Base-by-base conservation (phyloP, 2,329 filamentous ascomycete genomes). In the Teratosphaeria nubilosa region DNA sequence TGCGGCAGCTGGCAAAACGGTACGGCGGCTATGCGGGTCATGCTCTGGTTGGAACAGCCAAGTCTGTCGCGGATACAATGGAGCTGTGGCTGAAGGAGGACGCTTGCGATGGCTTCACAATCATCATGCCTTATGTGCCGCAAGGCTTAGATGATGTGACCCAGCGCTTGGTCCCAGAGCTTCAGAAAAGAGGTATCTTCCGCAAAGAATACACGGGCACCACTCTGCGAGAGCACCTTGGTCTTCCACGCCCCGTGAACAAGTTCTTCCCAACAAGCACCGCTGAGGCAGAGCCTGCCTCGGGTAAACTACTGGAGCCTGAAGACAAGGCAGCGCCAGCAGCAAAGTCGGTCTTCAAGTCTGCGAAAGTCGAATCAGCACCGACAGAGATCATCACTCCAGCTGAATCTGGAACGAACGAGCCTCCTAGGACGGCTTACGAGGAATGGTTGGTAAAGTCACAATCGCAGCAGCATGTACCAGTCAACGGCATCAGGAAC, bases 101-200 rank as follows among this genome's bases (percentile, higher is more conserved):
- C 20, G 64, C 61, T 16, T 63, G 63, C 48, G 65, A 67, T 58
- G 65, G 65, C 4, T 67, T 67, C 41, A 67, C 65, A 11, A 62
- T 65, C 25, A 55, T 57, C 2, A 62, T 67, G 61, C 65, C 65
- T 3, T 66, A 63, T 51, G 53, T 67, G 1, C 65, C 64, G 10
- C 61, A 67, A 59, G 65, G 65, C 2, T 51, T 66, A n/a, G 60
- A 67, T 34, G 65, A 66, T 58, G 58, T 67, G n/a, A 59, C 60
- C 7, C 51, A 63, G 41, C 50, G 60, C 31, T 58, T 67, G 16
- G 65, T 67, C 11, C 64, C 65, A 7, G 65, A 64, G 25, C 31
- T 66, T n/a, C 65, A 66, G 50, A 25, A 59, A 16, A 41, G 64
- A 53, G 65, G 63, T 1, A 41, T 65, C 4, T 66, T 66, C 53